Evolutionary conservation across 768 basidiomycete genomes (phyloP), one percentile per base, ranked within the genome.

Genomic region (Neoboletus subvelutipes): DNA sequence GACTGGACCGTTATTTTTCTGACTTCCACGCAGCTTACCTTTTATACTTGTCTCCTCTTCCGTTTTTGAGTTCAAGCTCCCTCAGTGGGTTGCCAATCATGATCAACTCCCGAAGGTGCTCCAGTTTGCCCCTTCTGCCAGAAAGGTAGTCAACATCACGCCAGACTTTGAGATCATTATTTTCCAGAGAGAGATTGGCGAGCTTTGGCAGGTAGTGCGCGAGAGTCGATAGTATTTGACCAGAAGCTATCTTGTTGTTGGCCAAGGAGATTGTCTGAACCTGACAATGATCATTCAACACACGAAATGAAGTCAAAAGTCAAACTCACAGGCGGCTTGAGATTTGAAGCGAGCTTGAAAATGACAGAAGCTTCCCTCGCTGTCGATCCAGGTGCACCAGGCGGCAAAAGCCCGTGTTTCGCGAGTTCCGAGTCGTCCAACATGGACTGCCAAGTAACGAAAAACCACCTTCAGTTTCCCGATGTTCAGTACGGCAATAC

Each of bases 251-350:
- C 60, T 87, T 86, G 68, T 88, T 88, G 68, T 90, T 85, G 40
- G 93, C 90, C 41, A 98, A 78, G 0, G 93, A 95, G 13, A 98
- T 73, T 0, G 94, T 94, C 69, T 87, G 81, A 39, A 88, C 81
- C 87, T 89, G 40, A 49, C 12, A 43, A 55, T 3, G 24, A 28
- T 61, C 51, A 47, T 24, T 39, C 31, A 37, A 45, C n/a, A 13
- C 11, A 5, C 40, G 2, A 3, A 15, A 41, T 3, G 8, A 22
- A 9, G 22, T 18, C 54, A 42, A 20, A 45, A 26, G 4, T 28
- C 17, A 50, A 26, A 65, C 77, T 53, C 64, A 91, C 92, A 54
- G 84, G 80, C 37, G 94, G 93, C 61, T 83, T 84, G 52, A 94
- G 82, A 62, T 87, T 81, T 20, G 83, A 79, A 1, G 94, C 92